Evolutionary conservation across 768 basidiomycete species (phyloP), one percentile per base, ranked within the genome.

Genomic region (Lentinula lateritia): DNA sequence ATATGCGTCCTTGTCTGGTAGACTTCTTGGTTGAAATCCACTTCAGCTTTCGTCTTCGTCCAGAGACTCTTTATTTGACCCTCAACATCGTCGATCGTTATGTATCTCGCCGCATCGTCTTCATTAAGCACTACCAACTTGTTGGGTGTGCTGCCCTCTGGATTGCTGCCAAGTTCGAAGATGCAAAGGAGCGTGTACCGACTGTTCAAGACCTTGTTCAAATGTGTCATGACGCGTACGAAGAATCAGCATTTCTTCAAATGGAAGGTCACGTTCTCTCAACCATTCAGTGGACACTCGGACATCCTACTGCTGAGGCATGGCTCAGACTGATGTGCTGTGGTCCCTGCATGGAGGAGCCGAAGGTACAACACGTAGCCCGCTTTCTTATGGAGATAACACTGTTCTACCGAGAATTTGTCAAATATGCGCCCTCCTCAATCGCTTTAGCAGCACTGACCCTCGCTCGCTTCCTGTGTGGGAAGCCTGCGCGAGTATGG

Each of bases 351-450:
- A 71, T 85, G 63, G 97, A 98, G 73, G 94, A 96, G 61, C 79
- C 87, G 56, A 92, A 90, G 75, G 92, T 96, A 5, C 94, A 97
- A 70, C 90, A 97, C 70, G 90, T 98, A 65, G 94, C 97, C 2
- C 88, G 97, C 53, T 99, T 98, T 80, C 75, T 98, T 72, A 99
- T 99, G 97, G 97, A 99, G 75, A 94, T 98, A 69, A 98, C 97
- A 35, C 85, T 99, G 56, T 98, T 98, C 80, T 91, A 98, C 75
- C 88, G 94, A 62, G 97, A 98, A 71, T 98, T 95, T 74, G 81
- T 97, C 74, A 87, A 87, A 68, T 90, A 86, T 71, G 77, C 86
- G 7, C 88, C 96, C 2, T 95, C 92, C 1, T 83, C 90, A 45
- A 89, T 98, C 70, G 96, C 97, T 38, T 76, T 87, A n/a, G 97